phyloP scores from a whole-genome alignment of 257 asterid species.

The Lycium barbarum region DNA sequence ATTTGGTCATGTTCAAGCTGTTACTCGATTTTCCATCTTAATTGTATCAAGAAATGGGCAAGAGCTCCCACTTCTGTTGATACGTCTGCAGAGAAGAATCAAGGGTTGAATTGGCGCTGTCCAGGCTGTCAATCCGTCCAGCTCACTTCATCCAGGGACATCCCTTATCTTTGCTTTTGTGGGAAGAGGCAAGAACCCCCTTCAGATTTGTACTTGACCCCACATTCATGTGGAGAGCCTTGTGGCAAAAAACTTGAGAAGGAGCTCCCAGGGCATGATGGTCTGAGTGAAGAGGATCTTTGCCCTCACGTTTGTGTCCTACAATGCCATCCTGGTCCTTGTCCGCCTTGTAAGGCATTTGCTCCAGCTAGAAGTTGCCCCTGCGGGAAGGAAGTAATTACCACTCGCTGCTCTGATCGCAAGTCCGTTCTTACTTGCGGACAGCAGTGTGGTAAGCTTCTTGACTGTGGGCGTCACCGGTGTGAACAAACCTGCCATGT shows the following conservation, averaged over 20 bases:
- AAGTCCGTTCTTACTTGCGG: constrained; percentile 89
- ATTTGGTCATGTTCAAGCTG: constrained; percentile 97
- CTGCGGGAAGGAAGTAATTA: constrained; percentile 84
- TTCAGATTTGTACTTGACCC: constrained; percentile 90
- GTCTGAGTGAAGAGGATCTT: constrained; percentile 67
- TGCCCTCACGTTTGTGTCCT: constrained; percentile 95
- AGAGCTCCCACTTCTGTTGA: constrained; percentile 96
- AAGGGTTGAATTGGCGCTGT: constrained; percentile 95
- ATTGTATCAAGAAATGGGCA: constrained; percentile 95
- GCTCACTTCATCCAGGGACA: constrained; percentile 82
- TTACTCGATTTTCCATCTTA: constrained; percentile 86
- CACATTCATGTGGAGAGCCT: constrained; percentile 98
- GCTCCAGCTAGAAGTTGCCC: constrained; percentile 91
- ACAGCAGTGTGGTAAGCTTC: constrained; percentile 81
- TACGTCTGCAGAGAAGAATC: constrained; percentile 78
- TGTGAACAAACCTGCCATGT: constrained; percentile 82
- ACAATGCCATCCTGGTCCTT: constrained; percentile 99
- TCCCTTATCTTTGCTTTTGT: constrained; percentile 84
- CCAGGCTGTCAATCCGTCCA: constrained; percentile 98
- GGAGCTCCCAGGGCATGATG: constrained; percentile 65
- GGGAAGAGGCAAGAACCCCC: constrained; percentile 91
- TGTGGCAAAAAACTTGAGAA: constrained; percentile 90
- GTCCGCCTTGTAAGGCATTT: constrained; percentile 99
- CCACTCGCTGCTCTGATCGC: constrained; percentile 92
- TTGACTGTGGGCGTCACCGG: constrained; percentile 80